Evolutionary conservation across 2,329 filamentous ascomycete species (phyloP).

Genomic region (Pseudocercospora cruenta): DNA sequence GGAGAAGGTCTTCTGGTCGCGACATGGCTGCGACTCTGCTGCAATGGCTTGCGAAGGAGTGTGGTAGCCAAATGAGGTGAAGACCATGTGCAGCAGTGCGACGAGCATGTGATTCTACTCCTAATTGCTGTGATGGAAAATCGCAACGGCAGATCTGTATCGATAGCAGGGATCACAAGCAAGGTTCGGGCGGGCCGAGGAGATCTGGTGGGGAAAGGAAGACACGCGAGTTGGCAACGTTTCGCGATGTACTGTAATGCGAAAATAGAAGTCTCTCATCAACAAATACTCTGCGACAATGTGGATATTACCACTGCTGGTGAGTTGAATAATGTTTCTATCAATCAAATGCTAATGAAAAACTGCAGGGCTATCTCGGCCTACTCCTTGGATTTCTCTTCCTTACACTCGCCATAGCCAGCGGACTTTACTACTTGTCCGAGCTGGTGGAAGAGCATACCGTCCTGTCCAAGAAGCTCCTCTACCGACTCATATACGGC

Average conservation of each 20-base stretch:
- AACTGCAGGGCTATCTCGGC: constrained; percentile 72
- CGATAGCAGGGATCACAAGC: neutral
- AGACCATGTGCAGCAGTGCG: neutral
- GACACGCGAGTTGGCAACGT: neutral
- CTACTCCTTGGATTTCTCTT: constrained; percentile 89
- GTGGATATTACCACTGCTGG: constrained; percentile 91
- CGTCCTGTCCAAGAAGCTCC: constrained; percentile 83
- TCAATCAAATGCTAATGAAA: constrained; percentile 16
- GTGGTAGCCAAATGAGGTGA: neutral
- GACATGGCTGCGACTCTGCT: constrained; percentile 69
- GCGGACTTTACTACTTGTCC: constrained; percentile 97
- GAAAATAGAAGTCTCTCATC: neutral
- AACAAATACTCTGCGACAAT: constrained; percentile 56
- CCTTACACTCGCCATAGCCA: constrained; percentile 92
- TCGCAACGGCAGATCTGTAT: neutral
- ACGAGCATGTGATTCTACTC: neutral
- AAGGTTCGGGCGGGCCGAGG: neutral
- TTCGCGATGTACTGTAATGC: neutral
- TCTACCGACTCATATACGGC: constrained; percentile 81
- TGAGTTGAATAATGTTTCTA: constrained; percentile 20
- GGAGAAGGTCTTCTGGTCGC: constrained; percentile 91
- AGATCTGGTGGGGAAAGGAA: constrained; percentile 6
- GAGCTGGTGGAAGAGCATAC: constrained; percentile 98
- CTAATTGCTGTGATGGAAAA: too few relatives aligned
- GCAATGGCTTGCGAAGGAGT: neutral